Evolutionary conservation across 2,329 filamentous ascomycete genomes (phyloP), one percentile per base, ranked within the genome.

Genomic region (Aspergillus fructus): DNA sequence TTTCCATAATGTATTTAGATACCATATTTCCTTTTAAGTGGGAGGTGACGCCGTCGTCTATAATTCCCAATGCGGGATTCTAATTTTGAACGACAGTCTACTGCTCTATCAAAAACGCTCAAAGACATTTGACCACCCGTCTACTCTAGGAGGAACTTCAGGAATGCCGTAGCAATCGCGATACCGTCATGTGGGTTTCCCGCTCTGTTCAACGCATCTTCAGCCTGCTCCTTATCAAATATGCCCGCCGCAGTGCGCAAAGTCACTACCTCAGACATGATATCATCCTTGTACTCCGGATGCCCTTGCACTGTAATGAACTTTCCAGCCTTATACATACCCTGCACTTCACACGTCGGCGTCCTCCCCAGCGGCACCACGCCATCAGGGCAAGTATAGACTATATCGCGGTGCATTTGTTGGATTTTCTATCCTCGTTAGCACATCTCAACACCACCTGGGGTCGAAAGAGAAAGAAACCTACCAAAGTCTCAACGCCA

Each of bases 351-450:
- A 76, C 91, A 96, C 46, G 80, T 75, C 3, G 82, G 80, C 2
- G 89, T 89, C 41, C 80, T 82, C 2, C 85, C 91, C 2, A 96
- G 79, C 2, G 79, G 74, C 55, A 87, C 79, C 2, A 88, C 83
- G 53, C 81, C 84, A 5, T 79, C 68, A 0, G 91, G 90, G 54
- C 85, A 85, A 21, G 80, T 74, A 64, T 81, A 83, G 5, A 93
- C 88, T 39, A 89, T 83, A 70, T 97, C 91, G 62, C 86, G 85
- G 74, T 96, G 91, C 89, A 96, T 93, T 74, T 96, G 90, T 71
- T 93, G 88, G 60, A 96, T 67, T 49, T 67, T 68, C 71, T 75
- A 58, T 27, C 6, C 27, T 2, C 8, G 24, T 48, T 37, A 41
- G 55, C 19, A 55, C 46, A 37, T 43, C 17, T 41, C 23, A 9